phyloP scores from a whole-genome alignment of 768 basidiomycete species.

The Termitomyces sp. region DNA sequence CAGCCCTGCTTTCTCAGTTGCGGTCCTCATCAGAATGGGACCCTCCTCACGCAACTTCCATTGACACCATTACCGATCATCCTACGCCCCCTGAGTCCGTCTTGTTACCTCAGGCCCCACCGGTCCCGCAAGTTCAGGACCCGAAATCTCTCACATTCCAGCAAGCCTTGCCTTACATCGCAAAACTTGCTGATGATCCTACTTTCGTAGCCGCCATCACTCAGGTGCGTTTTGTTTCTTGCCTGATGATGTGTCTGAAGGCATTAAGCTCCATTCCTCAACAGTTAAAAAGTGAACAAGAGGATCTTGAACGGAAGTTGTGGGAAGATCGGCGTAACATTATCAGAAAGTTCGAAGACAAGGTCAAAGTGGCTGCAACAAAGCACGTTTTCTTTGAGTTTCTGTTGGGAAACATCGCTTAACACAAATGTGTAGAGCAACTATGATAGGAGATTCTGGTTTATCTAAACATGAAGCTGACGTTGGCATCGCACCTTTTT shows the following conservation, averaged over 20 bases:
- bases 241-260: neutral
- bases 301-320: slow-evolving; percentile 57
- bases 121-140: slow-evolving; percentile 25
- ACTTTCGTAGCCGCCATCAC: slow-evolving; percentile 42
- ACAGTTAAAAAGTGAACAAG: slow-evolving; percentile 71
- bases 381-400: slow-evolving; percentile 41
- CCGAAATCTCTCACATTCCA: slow-evolving; percentile 53
- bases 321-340: slow-evolving; percentile 65
- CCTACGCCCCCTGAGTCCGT: slow-evolving; percentile 3
- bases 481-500: slow-evolving; percentile 24
- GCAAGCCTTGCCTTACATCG: slow-evolving; percentile 64
- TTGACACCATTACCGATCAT: neutral
- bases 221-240: slow-evolving; percentile 36
- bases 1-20: slow-evolving; percentile 58
- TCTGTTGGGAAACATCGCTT: neutral
- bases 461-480: slow-evolving; percentile 68
- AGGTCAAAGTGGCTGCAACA: slow-evolving; percentile 58
- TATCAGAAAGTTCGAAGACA: slow-evolving; percentile 61
- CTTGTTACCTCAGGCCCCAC: neutral
- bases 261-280: neutral
- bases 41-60: neutral
- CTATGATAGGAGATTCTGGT: slow-evolving; percentile 50
- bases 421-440: slow-evolving; percentile 40
- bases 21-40: slow-evolving; percentile 21
- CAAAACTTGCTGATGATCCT: slow-evolving; percentile 50